Percentiles rank a stretch among this genome's conserved stretches.
Evolutionary conservation across 495 filamentous ascomycete species (phyloP).

Genomic region (Jackrogersella multiformis): DNA sequence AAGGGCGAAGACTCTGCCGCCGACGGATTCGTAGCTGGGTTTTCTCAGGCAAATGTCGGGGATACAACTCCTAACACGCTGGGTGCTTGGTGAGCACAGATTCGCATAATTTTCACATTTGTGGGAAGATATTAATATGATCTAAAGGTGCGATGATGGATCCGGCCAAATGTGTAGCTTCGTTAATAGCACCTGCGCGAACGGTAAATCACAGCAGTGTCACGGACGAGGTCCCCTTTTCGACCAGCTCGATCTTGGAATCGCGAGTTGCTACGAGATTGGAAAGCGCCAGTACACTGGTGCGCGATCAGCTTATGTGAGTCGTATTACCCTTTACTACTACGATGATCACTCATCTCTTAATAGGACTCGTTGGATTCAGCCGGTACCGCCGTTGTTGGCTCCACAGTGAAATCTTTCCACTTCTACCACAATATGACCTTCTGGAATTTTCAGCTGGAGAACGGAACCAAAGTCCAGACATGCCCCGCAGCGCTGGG

Average conservation of each 20-base stretch:
- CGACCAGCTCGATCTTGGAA: conserved; percentile 71
- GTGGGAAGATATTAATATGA: conserved; percentile 5
- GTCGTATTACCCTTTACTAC: conserved; percentile 8
- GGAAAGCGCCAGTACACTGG: conserved; percentile 71
- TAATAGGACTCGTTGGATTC: conserved; percentile 53
- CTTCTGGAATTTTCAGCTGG: conserved; percentile 70
- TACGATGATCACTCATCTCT: conserved; percentile 24
- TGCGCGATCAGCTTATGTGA: conserved; percentile 69
- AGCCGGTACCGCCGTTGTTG: conserved; percentile 54
- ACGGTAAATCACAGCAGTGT: conserved; percentile 74
- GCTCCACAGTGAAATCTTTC: conserved; percentile 67
- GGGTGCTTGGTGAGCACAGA: conserved; percentile 66
- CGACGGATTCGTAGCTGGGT: conserved; percentile 82
- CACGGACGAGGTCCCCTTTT: conserved; percentile 85
- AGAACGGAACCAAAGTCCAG: conserved; percentile 75
- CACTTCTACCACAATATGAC: conserved; percentile 74
- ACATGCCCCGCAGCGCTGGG: conserved; percentile 95
- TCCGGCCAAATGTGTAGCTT: conserved; percentile 71
- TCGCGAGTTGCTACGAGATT: conserved; percentile 79
- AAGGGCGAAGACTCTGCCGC: conserved; percentile 54
- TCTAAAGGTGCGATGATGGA: conserved; percentile 71
- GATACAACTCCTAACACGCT: conserved; percentile 90
- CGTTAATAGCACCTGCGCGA: conserved; percentile 78
- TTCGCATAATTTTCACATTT: neutral
- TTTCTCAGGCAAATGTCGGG: conserved; percentile 93